A percentile compares a stretch with the other conserved stretches of the same genome.
Evolutionary conservation across 73 alveolate genomes (phyloP).

Genomic region (Symbiodinium pilosum): DNA sequence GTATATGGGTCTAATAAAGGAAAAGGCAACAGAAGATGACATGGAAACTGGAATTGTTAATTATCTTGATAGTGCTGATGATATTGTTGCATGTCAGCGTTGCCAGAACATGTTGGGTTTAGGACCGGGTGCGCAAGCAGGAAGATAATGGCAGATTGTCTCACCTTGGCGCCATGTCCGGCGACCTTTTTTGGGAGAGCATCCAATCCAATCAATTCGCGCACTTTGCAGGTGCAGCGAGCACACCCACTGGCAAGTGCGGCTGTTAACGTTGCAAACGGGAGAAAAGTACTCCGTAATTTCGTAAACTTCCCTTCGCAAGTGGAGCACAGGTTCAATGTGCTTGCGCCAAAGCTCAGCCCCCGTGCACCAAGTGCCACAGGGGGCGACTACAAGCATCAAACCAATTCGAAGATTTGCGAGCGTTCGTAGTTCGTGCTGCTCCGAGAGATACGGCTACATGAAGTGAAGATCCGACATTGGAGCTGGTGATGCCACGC

Average conservation of each 20-base stretch:
- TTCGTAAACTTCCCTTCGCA: too few relatives aligned
- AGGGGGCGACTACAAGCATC: not conserved
- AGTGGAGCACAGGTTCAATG: not conserved
- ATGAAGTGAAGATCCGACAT: not conserved
- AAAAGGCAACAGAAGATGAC: too few relatives aligned
- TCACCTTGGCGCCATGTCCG: not conserved
- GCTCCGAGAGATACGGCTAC: not conserved
- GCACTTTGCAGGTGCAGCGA: not conserved
- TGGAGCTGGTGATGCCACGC: too few relatives aligned
- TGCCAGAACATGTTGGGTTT: too few relatives aligned
- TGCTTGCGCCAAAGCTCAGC: not conserved
- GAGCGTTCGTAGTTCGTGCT: conserved; percentile 10
- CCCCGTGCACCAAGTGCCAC: conserved; percentile 12
- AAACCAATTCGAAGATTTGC: not conserved
- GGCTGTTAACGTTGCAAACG: too few relatives aligned
- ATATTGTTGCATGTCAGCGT: too few relatives aligned
- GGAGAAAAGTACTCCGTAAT: too few relatives aligned
- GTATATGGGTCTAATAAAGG: too few relatives aligned
- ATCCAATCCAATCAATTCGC: not conserved
- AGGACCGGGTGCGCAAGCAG: too few relatives aligned
- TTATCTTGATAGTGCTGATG: too few relatives aligned
- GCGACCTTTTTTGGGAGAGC: not conserved
- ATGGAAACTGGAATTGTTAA: too few relatives aligned
- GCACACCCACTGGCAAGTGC: not conserved
- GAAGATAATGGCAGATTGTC: too few relatives aligned